These are phyloP conservation scores for Chytriomyces hyalinus DNA, from an alignment of 192 early-diverging fungal species.

Conservation along the genomic window DNA sequence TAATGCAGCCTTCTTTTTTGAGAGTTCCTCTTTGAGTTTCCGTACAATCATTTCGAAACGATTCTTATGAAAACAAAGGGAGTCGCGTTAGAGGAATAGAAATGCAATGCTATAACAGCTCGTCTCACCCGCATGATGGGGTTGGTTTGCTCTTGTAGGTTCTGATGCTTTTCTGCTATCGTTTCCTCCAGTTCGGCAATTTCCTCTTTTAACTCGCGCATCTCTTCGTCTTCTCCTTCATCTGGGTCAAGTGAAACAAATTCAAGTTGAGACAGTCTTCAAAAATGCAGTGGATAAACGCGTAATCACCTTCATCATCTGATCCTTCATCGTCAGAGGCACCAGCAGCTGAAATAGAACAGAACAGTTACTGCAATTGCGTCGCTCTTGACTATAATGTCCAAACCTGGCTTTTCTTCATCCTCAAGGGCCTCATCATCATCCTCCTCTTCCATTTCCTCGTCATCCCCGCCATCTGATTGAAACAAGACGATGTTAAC, in stretches of 20 bases:
- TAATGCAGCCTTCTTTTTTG: conserved; percentile 54
- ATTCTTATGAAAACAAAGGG: conserved; percentile 45
- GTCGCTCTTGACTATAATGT: no score
- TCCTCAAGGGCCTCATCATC: conserved; percentile 50
- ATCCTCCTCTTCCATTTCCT: conserved; percentile 56
- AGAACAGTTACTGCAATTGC: no score
- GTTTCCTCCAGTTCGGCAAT: conserved; percentile 66
- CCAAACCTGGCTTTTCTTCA: not conserved
- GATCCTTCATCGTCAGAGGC: conserved; percentile 44
- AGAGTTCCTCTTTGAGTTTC: conserved; percentile 62
- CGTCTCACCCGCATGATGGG: conserved; percentile 71
- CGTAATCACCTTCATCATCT: conserved; percentile 35
- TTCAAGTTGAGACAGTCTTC: not conserved
- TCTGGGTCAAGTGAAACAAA: not conserved
- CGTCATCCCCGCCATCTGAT: conserved; percentile 50
- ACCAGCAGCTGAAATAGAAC: conserved; percentile 35
- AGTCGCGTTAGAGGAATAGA: not conserved
- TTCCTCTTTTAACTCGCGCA: conserved; percentile 60
- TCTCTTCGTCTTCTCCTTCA: conserved; percentile 30
- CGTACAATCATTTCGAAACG: conserved; percentile 72
- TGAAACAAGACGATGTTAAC: not conserved
- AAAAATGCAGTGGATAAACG: not conserved
- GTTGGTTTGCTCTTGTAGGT: conserved; percentile 67
- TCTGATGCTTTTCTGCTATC: conserved; percentile 59
- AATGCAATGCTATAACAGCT: not conserved